phyloP scores from a whole-genome alignment of 371 early-diverging fungal species.

The Dichotomocladium elegans region DNA sequence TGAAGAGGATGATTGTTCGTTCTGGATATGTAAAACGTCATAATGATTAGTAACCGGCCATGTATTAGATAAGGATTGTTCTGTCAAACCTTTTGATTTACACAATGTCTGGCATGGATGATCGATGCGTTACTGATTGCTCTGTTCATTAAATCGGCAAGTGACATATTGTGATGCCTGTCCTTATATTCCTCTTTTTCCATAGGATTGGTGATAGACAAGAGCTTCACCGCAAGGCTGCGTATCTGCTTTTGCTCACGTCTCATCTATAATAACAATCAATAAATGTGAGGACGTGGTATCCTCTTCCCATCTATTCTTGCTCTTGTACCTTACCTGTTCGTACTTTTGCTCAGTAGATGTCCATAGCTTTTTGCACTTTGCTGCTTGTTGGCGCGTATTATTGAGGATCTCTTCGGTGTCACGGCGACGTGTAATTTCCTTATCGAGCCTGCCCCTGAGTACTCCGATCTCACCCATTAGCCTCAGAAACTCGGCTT shows the following conservation, averaged over 20 bases:
- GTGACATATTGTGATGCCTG: too few relatives aligned
- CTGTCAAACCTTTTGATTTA: not conserved
- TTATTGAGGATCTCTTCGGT: not conserved
- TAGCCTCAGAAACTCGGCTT: not conserved
- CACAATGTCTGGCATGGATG: not conserved
- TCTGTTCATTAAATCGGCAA: not conserved
- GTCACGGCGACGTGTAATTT: conserved; percentile 6
- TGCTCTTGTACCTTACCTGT: too few relatives aligned
- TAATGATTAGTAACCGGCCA: not conserved
- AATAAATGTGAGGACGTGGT: too few relatives aligned
- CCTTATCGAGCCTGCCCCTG: conserved; percentile 8
- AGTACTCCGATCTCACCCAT: conserved; percentile 2
- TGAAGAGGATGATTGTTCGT: too few relatives aligned
- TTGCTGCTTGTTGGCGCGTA: too few relatives aligned
- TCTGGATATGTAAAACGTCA: too few relatives aligned
- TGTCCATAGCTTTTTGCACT: too few relatives aligned
- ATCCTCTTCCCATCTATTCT: too few relatives aligned
- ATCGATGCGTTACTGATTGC: not conserved
- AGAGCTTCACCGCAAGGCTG: not conserved
- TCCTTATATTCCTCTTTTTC: not conserved
- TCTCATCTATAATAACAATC: not conserved
- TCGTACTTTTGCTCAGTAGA: too few relatives aligned
- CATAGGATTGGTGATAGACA: not conserved
- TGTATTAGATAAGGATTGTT: not conserved
- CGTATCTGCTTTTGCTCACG: not conserved